Percentiles rank a stretch among this genome's conserved stretches.
Conservation (phyloP, 2,329 filamentous ascomycete genomes). For the Phaeosphaeriaceae sp. region DNA sequence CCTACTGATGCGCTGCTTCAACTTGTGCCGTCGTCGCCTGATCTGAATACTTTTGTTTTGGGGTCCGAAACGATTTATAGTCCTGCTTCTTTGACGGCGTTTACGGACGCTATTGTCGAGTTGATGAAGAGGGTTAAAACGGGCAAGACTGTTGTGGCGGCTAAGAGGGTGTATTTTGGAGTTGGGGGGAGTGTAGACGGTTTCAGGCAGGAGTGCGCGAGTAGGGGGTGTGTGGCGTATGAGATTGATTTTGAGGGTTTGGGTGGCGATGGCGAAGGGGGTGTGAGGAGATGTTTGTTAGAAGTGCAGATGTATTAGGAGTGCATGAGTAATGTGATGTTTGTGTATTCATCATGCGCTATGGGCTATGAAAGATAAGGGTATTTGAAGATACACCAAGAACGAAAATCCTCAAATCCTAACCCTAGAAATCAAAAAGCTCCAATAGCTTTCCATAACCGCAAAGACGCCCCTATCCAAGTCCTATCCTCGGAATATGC, state of each 20-base stretch:
- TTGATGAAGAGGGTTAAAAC: conserved; percentile 61
- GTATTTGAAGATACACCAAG: not conserved
- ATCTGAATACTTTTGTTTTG: conserved; percentile 59
- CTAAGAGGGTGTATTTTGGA: conserved; percentile 83
- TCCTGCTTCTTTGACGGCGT: conserved; percentile 71
- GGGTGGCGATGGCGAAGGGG: conserved; percentile 44
- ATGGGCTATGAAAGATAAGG: not conserved
- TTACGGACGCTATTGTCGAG: conserved; percentile 69
- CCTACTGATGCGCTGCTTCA: conserved; percentile 61
- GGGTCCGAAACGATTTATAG: conserved; percentile 87
- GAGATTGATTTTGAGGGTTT: conserved; percentile 58
- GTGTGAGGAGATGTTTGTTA: conserved; percentile 55
- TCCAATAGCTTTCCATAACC: no score
- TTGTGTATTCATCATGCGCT: no score
- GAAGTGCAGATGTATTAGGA: conserved; percentile 52
- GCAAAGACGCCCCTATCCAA: no score
- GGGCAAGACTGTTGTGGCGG: conserved; percentile 71
- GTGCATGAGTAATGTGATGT: not conserved
- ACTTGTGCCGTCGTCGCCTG: conserved; percentile 56
- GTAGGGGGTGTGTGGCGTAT: conserved; percentile 52
- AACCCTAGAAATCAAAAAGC: no score
- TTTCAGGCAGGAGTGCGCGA: conserved; percentile 60
- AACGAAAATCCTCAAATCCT: no score
- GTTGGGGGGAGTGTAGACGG: conserved; percentile 83
- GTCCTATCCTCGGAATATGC: no score